Evolutionary conservation across 495 filamentous ascomycete species (phyloP).

Genomic region (Astrothelium macrocarpum): DNA sequence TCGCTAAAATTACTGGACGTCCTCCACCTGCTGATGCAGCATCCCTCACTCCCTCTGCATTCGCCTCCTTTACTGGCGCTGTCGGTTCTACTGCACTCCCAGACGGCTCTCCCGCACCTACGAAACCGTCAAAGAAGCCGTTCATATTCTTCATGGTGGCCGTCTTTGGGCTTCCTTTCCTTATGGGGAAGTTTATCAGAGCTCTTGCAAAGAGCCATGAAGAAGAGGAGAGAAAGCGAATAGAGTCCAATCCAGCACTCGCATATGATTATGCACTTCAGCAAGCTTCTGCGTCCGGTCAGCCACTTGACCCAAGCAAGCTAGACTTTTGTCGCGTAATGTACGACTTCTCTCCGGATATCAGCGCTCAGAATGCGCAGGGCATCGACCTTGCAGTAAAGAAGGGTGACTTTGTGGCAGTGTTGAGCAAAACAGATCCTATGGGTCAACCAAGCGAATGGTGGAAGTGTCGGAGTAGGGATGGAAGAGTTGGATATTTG

Average conservation of each 20-base stretch:
- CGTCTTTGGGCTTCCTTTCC: constrained; percentile 87
- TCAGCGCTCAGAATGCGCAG: constrained; percentile 33
- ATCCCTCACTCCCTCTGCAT: constrained; percentile 77
- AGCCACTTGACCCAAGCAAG: constrained; percentile 69
- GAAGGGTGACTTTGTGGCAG: constrained; percentile 92
- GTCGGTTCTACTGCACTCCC: constrained; percentile 39
- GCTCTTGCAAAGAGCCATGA: constrained; percentile 74
- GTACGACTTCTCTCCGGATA: constrained; percentile 84
- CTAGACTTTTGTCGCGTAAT: constrained; percentile 90
- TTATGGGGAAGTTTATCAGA: constrained; percentile 90
- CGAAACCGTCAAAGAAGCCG: constrained; percentile 78
- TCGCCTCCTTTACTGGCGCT: constrained; percentile 75
- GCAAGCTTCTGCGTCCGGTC: constrained; percentile 23
- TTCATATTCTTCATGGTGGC: constrained; percentile 92
- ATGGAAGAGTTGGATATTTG: constrained; percentile 83
- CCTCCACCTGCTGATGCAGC: constrained; percentile 79
- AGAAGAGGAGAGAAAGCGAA: constrained; percentile 58
- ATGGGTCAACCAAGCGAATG: constrained; percentile 87
- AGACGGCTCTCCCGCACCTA: constrained; percentile 43
- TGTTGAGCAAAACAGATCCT: constrained; percentile 86
- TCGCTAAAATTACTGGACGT: constrained; percentile 90
- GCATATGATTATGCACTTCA: constrained; percentile 19
- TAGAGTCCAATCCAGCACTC: constrained; percentile 38
- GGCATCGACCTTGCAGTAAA: constrained; percentile 85
- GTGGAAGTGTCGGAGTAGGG: constrained; percentile 93